Base-by-base conservation (phyloP, 2,329 filamentous ascomycete genomes). In the Apiospora sp. region DNA sequence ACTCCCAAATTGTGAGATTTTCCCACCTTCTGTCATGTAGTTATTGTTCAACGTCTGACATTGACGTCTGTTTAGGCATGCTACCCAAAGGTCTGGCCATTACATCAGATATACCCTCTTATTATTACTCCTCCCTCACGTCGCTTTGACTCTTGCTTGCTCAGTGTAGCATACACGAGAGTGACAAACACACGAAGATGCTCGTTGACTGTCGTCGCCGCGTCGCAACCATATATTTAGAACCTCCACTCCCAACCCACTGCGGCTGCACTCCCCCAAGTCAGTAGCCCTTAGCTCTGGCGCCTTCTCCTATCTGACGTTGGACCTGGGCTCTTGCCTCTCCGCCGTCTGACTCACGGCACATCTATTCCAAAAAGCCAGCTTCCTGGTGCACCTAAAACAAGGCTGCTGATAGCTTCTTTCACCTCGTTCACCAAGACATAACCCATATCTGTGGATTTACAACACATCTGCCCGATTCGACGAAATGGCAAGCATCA, bases 401-500 rank as follows among this genome's bases (percentile, higher is more conserved):
- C n/a, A 14, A 4, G 19, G 1, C 46, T n/a, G 19, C 19, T 49
- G 10, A 22, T n/a, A 22, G 22, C 22, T 10, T 49, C 19, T 1
- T 10, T 41, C 37, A 10, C 37, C 37, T 41, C 37, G 10, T 41
- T 41, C 10, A 10, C 37, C 37, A 41, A 10, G 37, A 8, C 37
- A 41, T 10, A 41, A 2, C 37, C 37, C 37, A 41, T 10, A 41
- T 7, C 37, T 41, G 37, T 41, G 37, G 7, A 41, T 41, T 10
- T 41, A 10, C 7, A 10, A 41, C 37, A 10, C 10, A 10, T 1
- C 37, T 41, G 5, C 37, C 37, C 37, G n/a, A 49, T n/a, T 10
- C n/a, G 19, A 64, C 34, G 19, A 64, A 8, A 81, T 81, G 79
- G 71, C 77, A 48, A 78, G 76, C 71, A 79, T 81, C 70, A 73